Evolutionary conservation across 306 rosid genomes (phyloP), one percentile per base, ranked within the genome.

Genomic region (Sophora flavescens): DNA sequence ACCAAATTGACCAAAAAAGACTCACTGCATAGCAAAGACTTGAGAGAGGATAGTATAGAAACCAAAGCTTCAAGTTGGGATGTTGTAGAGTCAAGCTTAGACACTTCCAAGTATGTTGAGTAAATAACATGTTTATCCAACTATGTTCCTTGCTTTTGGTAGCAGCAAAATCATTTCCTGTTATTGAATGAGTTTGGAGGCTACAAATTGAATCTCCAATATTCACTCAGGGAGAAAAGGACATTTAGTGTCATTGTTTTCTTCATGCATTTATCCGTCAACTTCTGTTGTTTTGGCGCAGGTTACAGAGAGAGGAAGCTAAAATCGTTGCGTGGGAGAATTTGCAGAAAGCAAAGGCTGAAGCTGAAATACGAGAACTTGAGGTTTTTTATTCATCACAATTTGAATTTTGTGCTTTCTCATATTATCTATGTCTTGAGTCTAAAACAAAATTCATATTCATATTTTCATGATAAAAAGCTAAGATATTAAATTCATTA

Each of bases 281-380:
- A 68, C 5, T 61, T 41, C 5, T 56, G 32, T 26, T 41, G 32
- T 26, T 41, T 17, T 70, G 71, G 22, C 22, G 70, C 86, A 92
- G 96, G 81, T 42, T 76, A 80, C 81, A 84, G 53, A 87, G 97
- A 78, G 93, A 92, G 83, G 97, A 88, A 82, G 90, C 96, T 68
- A 92, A 88, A 78, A 90, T 92, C 63, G 65, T 59, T 44, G 96
- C 97, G 0, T 92, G 97, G 97, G 97, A 92, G 80, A 92, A 88
- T 82, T 84, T 87, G 80, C 97, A 92, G 85, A 87, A 81, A 63
- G 97, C 96, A 60, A 88, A 88, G 79, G 96, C 97, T 10, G 96
- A 92, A 85, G 91, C 91, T 15, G 86, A 86, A 15, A 82, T 89
- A 1, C 80, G 89, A 54, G 84, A 87, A 84, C 96, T 92, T 5